phyloP scores from a whole-genome alignment of 352 stramenopile genomes.

The Blastocystis sp. region DNA sequence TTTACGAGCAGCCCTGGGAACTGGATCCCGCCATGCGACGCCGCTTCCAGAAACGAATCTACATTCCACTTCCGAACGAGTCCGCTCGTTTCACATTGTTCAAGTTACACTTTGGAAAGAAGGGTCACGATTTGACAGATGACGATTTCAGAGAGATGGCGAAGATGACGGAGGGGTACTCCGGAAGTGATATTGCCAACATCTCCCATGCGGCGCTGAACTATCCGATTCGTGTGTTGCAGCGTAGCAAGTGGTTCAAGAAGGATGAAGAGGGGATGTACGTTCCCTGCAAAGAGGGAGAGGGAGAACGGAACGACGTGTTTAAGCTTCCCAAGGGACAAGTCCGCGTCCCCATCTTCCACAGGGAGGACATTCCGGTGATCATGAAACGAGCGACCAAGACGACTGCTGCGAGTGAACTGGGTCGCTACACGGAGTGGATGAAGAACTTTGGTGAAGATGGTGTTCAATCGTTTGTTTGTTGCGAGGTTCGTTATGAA shows the following conservation, averaged over 20 bases:
- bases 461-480: not conserved
- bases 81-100: too few relatives aligned
- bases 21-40: conserved; percentile 84
- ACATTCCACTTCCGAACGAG: conserved; percentile 69
- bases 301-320: not conserved
- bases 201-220: conserved; percentile 70
- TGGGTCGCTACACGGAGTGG: not conserved
- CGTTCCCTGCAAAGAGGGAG: not conserved
- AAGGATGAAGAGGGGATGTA: not conserved
- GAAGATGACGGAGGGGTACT: conserved; percentile 67
- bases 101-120: too few relatives aligned
- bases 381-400: not conserved
- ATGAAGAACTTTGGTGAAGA: not conserved
- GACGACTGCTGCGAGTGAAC: not conserved
- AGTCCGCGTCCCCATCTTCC: not conserved
- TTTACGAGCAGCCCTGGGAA: too few relatives aligned
- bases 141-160: too few relatives aligned
- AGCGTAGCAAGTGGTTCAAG: not conserved
- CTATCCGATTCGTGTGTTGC: too few relatives aligned
- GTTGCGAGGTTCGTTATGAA: too few relatives aligned
- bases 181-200: conserved; percentile 72
- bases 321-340: not conserved
- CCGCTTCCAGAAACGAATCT: conserved; percentile 86
- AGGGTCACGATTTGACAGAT: too few relatives aligned
- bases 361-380: not conserved